A percentile compares a stretch with the other conserved stretches of the same genome.
These are phyloP conservation scores for Oxalis stricta DNA, from an alignment of 441 rosid species.

Conservation along the genomic window DNA sequence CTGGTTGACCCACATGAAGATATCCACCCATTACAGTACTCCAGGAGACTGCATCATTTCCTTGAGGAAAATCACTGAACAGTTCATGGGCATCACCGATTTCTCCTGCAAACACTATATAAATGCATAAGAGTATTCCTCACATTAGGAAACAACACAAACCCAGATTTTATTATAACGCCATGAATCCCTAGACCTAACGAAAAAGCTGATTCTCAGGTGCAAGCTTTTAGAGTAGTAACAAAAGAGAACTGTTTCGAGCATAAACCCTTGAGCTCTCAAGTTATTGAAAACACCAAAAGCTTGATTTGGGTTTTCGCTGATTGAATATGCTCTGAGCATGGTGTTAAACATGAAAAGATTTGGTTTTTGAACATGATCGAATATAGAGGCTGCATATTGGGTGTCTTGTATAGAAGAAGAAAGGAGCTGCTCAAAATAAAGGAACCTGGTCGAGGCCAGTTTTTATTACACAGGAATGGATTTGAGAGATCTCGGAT, in stretches of 20 bases:
- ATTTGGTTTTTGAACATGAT: conserved; percentile 26
- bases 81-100: conserved; percentile 26
- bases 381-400: conserved; percentile 46
- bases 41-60: conserved; percentile 40
- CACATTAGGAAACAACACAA: conserved; percentile 22
- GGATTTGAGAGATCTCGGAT: conserved; percentile 33
- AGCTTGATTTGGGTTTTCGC: conserved; percentile 32
- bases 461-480: conserved; percentile 34
- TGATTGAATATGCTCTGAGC: conserved; percentile 38
- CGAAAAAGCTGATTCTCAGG: conserved; percentile 14
- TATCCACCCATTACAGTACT: conserved; percentile 43
- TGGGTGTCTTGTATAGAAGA: conserved; percentile 24
- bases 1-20: conserved; percentile 23
- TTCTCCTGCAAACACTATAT: conserved; percentile 21
- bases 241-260: conserved; percentile 56
- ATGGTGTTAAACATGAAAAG: conserved; percentile 54
- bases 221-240: conserved; percentile 36
- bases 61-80: conserved; percentile 42
- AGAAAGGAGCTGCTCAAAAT: conserved; percentile 49
- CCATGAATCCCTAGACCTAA: conserved; percentile 43
- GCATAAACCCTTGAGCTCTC: conserved; percentile 29
- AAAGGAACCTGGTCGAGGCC: conserved; percentile 39
- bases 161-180: conserved; percentile 36
- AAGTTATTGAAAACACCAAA: conserved; percentile 34
- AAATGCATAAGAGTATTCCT: conserved; percentile 29